Percentiles rank a stretch among this genome's conserved stretches.
phyloP scores from a whole-genome alignment of 2,329 filamentous ascomycete species.

The Hypomyces rosellus region DNA sequence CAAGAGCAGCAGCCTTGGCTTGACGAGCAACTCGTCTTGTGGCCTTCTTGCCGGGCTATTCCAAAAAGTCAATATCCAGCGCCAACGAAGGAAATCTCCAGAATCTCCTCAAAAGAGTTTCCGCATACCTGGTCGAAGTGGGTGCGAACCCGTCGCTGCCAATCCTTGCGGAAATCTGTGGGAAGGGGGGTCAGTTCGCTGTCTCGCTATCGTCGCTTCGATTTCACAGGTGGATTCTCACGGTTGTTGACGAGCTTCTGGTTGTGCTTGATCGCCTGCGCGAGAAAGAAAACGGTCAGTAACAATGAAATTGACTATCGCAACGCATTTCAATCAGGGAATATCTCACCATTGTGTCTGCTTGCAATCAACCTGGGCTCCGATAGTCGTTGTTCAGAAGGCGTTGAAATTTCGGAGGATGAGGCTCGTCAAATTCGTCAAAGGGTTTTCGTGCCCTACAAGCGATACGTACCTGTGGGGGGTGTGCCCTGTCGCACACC shows the following conservation, averaged over 20 bases:
- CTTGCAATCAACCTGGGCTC: constrained; percentile 45
- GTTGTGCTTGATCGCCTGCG: constrained; percentile 98
- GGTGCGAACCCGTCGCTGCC: constrained; percentile 97
- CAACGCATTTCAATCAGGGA: constrained; percentile 17
- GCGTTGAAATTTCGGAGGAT: constrained; percentile 33
- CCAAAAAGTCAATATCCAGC: constrained; percentile 27
- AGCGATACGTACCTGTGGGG: constrained; percentile 25
- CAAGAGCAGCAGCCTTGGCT: constrained; percentile 90
- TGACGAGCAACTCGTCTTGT: constrained; percentile 85
- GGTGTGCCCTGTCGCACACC: constrained; percentile 18
- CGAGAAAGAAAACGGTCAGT: constrained; percentile 26
- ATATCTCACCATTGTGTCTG: constrained; percentile 47
- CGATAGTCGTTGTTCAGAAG: constrained; percentile 35
- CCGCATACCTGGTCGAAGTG: constrained; percentile 97
- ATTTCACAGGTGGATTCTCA: constrained; percentile 42
- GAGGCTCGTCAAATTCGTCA: constrained; percentile 35
- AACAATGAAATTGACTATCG: constrained; percentile 22
- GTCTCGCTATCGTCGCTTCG: constrained; percentile 19
- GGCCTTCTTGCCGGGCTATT: constrained; percentile 90
- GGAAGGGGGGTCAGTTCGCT: constrained; percentile 31
- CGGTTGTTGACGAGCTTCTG: constrained; percentile 96
- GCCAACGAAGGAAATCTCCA: too few relatives aligned
- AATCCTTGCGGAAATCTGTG: constrained; percentile 98
- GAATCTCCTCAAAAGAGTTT: too few relatives aligned
- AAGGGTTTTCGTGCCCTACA: constrained; percentile 39